Conservation (phyloP, 2,329 filamentous ascomycete genomes). For the Grosmannia huntii region DNA sequence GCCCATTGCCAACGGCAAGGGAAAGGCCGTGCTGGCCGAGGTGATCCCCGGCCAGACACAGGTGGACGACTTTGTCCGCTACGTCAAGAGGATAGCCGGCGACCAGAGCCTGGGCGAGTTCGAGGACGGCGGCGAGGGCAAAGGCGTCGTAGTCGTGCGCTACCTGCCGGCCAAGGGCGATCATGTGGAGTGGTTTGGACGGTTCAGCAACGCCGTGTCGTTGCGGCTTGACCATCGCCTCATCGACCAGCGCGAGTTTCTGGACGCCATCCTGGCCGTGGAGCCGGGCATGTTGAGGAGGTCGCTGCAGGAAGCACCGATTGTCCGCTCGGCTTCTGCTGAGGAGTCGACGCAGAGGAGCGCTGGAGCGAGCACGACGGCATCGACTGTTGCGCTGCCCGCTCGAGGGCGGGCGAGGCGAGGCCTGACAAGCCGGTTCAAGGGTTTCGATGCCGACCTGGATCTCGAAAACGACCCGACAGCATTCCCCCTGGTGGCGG, state of each 20-base stretch:
- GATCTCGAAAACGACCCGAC: slow-evolving; percentile 21
- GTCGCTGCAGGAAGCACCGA: slow-evolving; percentile 39
- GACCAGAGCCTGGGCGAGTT: slow-evolving; percentile 57
- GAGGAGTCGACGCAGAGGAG: slow-evolving; percentile 13
- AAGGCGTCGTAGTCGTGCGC: slow-evolving; percentile 67
- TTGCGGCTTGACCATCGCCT: slow-evolving; percentile 65
- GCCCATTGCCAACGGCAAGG: slow-evolving; percentile 64
- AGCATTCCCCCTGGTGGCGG: neutral
- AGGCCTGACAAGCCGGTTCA: slow-evolving; percentile 43
- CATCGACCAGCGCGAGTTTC: slow-evolving; percentile 80
- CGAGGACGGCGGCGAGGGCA: slow-evolving; percentile 48
- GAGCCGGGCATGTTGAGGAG: slow-evolving; percentile 62
- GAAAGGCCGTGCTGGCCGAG: slow-evolving; percentile 62
- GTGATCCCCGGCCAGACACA: slow-evolving; percentile 50
- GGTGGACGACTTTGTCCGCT: slow-evolving; percentile 64
- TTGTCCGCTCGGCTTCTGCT: neutral
- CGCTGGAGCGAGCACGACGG: slow-evolving; percentile 5
- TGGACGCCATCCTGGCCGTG: slow-evolving; percentile 76
- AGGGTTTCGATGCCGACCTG: slow-evolving; percentile 49
- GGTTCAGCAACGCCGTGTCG: slow-evolving; percentile 58
- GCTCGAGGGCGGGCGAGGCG: slow-evolving; percentile 3
- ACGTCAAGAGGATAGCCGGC: slow-evolving; percentile 61
- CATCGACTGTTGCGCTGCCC: neutral
- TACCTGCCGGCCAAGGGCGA: slow-evolving; percentile 47
- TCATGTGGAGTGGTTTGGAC: slow-evolving; percentile 50